A percentile compares a stretch with the other conserved stretches of the same genome.
phyloP scores from a whole-genome alignment of 2,329 filamentous ascomycete genomes.

The Aaosphaeria arxii region DNA sequence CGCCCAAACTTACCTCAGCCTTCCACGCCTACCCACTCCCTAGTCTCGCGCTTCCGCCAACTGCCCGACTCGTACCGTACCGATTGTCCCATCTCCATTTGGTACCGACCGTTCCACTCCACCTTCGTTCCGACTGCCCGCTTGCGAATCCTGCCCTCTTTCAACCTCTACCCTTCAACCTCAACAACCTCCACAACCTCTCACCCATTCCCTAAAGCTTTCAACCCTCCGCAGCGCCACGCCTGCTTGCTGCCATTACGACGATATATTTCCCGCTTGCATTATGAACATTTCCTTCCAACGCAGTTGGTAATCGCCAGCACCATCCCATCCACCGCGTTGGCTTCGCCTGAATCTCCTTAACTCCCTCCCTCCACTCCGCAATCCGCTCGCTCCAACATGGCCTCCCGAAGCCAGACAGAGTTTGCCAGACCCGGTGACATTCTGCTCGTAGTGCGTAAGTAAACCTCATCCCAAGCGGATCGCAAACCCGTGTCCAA shows the following conservation, averaged over 20 bases:
- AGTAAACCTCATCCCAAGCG: conserved; percentile 38
- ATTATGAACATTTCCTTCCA: conserved; percentile 9
- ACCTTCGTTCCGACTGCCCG: neutral
- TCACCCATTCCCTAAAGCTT: neutral
- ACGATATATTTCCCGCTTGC: conserved; percentile 4
- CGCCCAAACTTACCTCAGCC: neutral
- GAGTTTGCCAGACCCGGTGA: conserved; percentile 61
- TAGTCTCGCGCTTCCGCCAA: neutral
- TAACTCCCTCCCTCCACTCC: neutral
- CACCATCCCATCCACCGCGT: neutral
- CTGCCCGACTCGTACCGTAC: too few relatives aligned
- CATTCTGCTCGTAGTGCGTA: conserved; percentile 69
- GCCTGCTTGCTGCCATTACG: conserved; percentile 3
- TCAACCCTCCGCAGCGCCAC: conserved; percentile 1
- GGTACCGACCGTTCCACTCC: neutral
- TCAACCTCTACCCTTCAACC: too few relatives aligned
- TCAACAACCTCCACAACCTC: neutral
- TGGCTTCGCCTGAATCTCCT: neutral
- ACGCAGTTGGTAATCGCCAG: conserved; percentile 16
- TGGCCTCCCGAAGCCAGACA: conserved; percentile 35
- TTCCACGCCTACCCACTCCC: neutral
- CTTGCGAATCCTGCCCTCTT: too few relatives aligned
- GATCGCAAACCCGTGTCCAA: neutral
- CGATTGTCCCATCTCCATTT: too few relatives aligned
- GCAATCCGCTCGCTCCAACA: conserved; percentile 10